Base-by-base conservation (phyloP, 2,329 filamentous ascomycete species). In the Calonectria henricotiae region DNA sequence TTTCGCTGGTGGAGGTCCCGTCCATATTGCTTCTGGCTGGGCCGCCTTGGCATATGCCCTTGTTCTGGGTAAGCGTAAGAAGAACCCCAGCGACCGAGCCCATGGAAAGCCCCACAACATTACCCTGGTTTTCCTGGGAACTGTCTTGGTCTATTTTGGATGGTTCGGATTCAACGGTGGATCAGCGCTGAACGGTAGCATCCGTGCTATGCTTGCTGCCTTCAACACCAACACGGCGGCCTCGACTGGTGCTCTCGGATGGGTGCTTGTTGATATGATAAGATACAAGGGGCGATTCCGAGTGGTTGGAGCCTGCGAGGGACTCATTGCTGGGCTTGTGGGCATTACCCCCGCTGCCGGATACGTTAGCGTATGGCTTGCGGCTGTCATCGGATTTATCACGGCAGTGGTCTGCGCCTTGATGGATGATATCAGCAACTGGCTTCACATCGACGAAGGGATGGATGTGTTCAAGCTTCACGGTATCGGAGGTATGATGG, bases 101-200 rank as follows among this genome's bases (percentile, higher is more conserved):
- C 75, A 78, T 64, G 80, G 79, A 73, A 89, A 87, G 78, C 86
- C 89, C 4, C 89, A 92, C 80, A 91, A 91, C 80, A 87, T 89
- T 1, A 89, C 88, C 1, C 84, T 92, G 3, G 88, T 92, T 67
- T 90, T 89, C 76, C 83, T 92, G 5, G 90, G 90, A 8, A 92
- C 90, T 1, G 83, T 90, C 13, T 81, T 92, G 62, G 91, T 92
- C 75, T 92, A 89, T 88, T 90, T 91, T 71, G 89, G 87, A 25
- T 88, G 86, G 86, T 85, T 87, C 66, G 86, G 84, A 2, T 88
- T 88, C 80, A 88, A 88, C 73, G 86, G 87, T 35, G 84, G 81
- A 49, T 84, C 79, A 54, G 85, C 87, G 3, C 82, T 86, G 41
- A 89, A 89, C 75, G 80, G 86, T 2, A 85, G 83, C 8, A 76